Base-by-base conservation (phyloP, 2,329 filamentous ascomycete genomes). In the Neofusicoccum ribis region DNA sequence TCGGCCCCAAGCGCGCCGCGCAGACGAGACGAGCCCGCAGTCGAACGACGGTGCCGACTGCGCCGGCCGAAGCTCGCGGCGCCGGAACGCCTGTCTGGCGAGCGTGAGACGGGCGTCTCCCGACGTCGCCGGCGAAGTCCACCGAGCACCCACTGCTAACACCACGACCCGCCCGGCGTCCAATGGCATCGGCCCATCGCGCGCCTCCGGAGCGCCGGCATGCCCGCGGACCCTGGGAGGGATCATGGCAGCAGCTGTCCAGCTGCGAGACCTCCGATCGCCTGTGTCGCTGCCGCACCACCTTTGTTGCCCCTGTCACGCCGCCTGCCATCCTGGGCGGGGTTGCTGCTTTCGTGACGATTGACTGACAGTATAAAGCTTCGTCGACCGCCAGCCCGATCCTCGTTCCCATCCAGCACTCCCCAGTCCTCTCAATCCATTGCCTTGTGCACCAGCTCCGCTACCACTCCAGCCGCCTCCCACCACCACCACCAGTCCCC, bases 301-400 rank as follows among this genome's bases (percentile, higher is more conserved):
- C 58, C 43, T 61, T 41, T 31, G 36, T 17, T 56, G 61, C 41
- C 49, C 61, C 50, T 64, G 61, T 43, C 49, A 52, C 46, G 60
- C 62, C 51, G 60, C 43, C 52, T 50, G 50, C 62, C 51, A n/a
- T 8, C 51, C 51, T 20, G 47, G 51, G 63, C 52, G 63, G 52
- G 63, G 63, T 59, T 41, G 8, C 50, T 59, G 6, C 23, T 64
- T 58, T 56, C 34, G 44, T 59, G 34, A 37, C 20, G 51, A 39
- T 47, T 34, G 52, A 58, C 44, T 54, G 41, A 11, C 43, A 37
- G 49, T 64, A 64, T 64, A 64, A 64, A 64, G 63, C 41, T 11
- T n/a, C 17, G 37, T n/a, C 36, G 36, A 49, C 17, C 15, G 34
- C 56, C 56, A 36, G 44, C 63, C 27, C 11, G 2, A 34, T n/a